These are phyloP conservation scores for Metarhizium robertsii DNA, from an alignment of 2,329 filamentous ascomycete species.

Conservation along the genomic window DNA sequence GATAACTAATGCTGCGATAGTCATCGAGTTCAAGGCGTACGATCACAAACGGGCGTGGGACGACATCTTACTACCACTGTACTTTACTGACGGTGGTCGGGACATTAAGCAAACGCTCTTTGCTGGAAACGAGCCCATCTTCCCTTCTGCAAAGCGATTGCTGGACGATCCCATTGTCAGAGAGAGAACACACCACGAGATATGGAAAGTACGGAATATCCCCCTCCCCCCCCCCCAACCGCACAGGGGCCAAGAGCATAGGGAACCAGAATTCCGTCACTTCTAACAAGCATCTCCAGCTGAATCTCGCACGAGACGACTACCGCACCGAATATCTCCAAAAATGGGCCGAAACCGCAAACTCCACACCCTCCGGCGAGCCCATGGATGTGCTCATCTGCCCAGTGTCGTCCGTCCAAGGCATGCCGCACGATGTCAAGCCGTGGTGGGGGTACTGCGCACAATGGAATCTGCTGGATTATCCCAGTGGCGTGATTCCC, in stretches of 20 bases:
- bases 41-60: slow-evolving; percentile 8
- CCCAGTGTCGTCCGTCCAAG: slow-evolving; percentile 46
- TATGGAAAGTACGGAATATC: slow-evolving; percentile 26
- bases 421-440: slow-evolving; percentile 29
- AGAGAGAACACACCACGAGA: slow-evolving; percentile 32
- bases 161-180: slow-evolving; percentile 40
- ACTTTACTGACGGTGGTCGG: slow-evolving; percentile 52
- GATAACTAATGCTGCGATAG: slow-evolving; percentile 28
- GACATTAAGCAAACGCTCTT: slow-evolving; percentile 41
- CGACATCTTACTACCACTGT: slow-evolving; percentile 33
- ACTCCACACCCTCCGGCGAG: slow-evolving; percentile 15
- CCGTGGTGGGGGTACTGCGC: slow-evolving; percentile 56
- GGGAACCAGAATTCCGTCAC: background rate
- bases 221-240: too few relatives aligned
- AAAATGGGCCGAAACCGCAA: slow-evolving; percentile 27
- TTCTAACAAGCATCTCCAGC: slow-evolving; percentile 8
- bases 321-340: slow-evolving; percentile 28
- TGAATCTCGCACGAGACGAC: slow-evolving; percentile 27
- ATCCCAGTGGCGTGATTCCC: slow-evolving; percentile 30
- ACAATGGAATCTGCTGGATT: slow-evolving; percentile 62
- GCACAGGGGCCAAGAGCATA: too few relatives aligned
- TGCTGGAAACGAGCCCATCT: slow-evolving; percentile 45
- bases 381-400: slow-evolving; percentile 52
- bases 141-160: slow-evolving; percentile 39
- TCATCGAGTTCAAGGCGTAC: slow-evolving; percentile 6